Evolutionary conservation across 176 grass and related monocot genomes (phyloP).

Genomic region (Oropetium thomaeum): DNA sequence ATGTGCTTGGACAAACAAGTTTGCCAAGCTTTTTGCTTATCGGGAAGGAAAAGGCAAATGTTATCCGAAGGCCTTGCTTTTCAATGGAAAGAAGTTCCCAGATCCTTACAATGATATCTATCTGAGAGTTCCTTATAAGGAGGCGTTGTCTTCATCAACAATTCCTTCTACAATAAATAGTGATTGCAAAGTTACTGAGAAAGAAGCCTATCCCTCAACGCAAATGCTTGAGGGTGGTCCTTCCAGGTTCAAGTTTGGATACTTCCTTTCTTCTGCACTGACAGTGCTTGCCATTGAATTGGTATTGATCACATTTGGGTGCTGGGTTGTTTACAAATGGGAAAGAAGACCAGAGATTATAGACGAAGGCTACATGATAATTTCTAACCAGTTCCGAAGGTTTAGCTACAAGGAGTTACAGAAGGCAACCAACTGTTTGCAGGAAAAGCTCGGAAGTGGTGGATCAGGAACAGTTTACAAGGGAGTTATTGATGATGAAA

Average conservation of each 20-base stretch:
- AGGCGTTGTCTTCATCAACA: neutral
- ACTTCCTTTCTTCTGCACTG: slow-evolving; percentile 48
- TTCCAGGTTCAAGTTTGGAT: slow-evolving; percentile 32
- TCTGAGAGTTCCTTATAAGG: slow-evolving; percentile 34
- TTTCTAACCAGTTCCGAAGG: slow-evolving; percentile 40
- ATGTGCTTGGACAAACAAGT: slow-evolving; percentile 17
- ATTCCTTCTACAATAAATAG: neutral
- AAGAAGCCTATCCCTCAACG: neutral
- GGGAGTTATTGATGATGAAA: slow-evolving; percentile 41
- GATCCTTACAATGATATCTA: slow-evolving; percentile 28
- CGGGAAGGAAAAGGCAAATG: slow-evolving; percentile 21
- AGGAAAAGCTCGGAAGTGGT: slow-evolving; percentile 47
- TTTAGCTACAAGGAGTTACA: slow-evolving; percentile 62
- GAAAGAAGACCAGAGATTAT: neutral
- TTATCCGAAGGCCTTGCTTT: slow-evolving; percentile 36
- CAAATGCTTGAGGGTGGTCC: neutral
- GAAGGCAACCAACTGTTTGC: slow-evolving; percentile 46
- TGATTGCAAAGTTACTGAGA: slow-evolving; percentile 21
- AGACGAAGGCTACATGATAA: slow-evolving; percentile 29
- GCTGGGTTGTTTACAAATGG: slow-evolving; percentile 36
- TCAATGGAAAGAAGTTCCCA: slow-evolving; percentile 41
- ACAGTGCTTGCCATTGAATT: slow-evolving; percentile 49
- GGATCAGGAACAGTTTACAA: slow-evolving; percentile 53
- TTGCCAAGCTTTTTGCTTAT: slow-evolving; percentile 60
- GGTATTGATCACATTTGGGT: slow-evolving; percentile 17